Evolutionary conservation across 257 asterid species (phyloP).

Genomic region (Fraxinus excelsior): DNA sequence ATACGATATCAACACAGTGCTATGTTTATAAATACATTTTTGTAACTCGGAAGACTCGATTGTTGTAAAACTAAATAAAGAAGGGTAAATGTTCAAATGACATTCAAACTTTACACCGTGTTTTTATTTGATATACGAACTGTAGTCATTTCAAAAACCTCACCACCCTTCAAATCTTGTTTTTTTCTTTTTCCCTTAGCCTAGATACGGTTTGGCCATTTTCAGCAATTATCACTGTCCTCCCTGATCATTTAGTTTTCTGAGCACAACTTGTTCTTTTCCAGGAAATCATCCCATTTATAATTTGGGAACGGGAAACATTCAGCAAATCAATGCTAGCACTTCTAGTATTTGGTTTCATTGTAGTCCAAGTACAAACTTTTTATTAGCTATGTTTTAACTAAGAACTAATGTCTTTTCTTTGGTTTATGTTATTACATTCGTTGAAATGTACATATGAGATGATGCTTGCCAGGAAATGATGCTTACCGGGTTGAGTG

Average conservation of each 20-base stretch:
- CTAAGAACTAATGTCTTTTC: conserved; percentile 8
- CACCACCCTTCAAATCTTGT: conserved; percentile 7
- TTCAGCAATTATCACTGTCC: not conserved
- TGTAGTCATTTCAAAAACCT: too few species aligned
- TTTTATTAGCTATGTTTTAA: not conserved
- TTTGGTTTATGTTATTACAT: not conserved
- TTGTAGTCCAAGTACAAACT: conserved; percentile 65
- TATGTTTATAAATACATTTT: too few species aligned
- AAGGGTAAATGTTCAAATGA: too few species aligned
- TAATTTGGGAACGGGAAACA: conserved; percentile 70
- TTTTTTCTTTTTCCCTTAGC: too few species aligned
- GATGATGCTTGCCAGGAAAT: too few species aligned
- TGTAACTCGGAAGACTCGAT: too few species aligned
- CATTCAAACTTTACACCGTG: too few species aligned
- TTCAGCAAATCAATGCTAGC: conserved; percentile 67
- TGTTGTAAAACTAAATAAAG: too few species aligned
- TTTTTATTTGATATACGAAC: too few species aligned
- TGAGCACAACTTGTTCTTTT: conserved; percentile 2
- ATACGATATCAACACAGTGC: too few species aligned
- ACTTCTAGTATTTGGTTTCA: conserved; percentile 63
- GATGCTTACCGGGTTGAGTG: too few species aligned
- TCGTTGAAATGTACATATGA: too few species aligned
- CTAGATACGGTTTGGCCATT: not conserved
- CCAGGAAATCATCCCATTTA: conserved; percentile 70
- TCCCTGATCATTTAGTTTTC: not conserved